Conservation (phyloP, 2,329 filamentous ascomycete genomes). For the Epichloe bromicola region DNA sequence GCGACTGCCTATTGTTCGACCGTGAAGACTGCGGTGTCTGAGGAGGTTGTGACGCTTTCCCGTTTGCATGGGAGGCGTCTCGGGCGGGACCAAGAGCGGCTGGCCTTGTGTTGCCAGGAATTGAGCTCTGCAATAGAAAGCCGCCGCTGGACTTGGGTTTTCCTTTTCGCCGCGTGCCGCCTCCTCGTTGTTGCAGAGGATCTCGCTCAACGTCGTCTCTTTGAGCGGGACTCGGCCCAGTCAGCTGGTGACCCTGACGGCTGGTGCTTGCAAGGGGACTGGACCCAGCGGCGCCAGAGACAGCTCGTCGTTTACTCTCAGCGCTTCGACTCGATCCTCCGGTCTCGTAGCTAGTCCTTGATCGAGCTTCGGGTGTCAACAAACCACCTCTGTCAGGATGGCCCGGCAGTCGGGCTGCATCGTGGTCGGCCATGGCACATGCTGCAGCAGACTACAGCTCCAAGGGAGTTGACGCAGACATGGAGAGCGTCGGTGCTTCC, state of each 20-base stretch:
- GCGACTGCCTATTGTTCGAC: neutral
- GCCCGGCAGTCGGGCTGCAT: constrained; percentile 8
- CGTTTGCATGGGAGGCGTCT: constrained; percentile 12
- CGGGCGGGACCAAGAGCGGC: constrained; percentile 17
- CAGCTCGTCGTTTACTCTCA: neutral
- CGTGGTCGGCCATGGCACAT: constrained; percentile 14
- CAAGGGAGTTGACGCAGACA: neutral
- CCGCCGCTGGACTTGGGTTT: constrained; percentile 34
- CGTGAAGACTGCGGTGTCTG: constrained; percentile 1
- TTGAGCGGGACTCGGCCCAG: constrained; percentile 1
- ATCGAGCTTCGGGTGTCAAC: constrained; percentile 6
- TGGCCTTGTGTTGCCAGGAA: constrained; percentile 20
- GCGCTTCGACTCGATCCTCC: constrained; percentile 27
- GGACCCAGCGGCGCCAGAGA: constrained; percentile 13
- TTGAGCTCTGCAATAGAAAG: constrained; percentile 39
- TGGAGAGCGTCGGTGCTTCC: neutral
- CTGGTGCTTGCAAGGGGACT: constrained; percentile 8
- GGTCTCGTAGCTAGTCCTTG: constrained; percentile 24
- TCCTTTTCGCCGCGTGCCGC: constrained; percentile 19
- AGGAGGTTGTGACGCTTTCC: constrained; percentile 7
- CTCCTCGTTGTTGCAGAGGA: constrained; percentile 10
- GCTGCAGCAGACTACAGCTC: constrained; percentile 6
- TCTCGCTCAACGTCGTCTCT: neutral
- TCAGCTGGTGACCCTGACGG: constrained; percentile 5
- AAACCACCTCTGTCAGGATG: constrained; percentile 5